A percentile compares a stretch with the other conserved stretches of the same genome.
Evolutionary conservation across 306 rosid species (phyloP).

Genomic region (Benincasa hispida): DNA sequence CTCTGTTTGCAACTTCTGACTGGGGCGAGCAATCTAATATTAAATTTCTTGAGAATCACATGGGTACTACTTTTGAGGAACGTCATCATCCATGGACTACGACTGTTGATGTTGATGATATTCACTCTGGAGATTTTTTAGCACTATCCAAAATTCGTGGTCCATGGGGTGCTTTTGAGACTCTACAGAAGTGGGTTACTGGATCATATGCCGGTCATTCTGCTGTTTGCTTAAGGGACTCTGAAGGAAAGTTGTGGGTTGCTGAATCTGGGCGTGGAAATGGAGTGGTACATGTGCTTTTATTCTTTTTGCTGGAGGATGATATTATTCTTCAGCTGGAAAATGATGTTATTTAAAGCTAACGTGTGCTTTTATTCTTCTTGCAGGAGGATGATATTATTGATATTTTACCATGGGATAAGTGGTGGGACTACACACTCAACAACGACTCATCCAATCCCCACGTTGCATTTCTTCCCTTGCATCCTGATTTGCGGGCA

Average conservation of each 20-base stretch:
- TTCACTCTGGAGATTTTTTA: slow-evolving; percentile 95
- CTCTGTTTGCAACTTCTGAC: slow-evolving; percentile 73
- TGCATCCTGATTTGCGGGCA: slow-evolving; percentile 72
- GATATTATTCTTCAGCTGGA: slow-evolving; percentile 67
- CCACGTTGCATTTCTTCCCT: slow-evolving; percentile 87
- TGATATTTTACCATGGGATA: slow-evolving; percentile 82
- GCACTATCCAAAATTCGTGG: slow-evolving; percentile 95
- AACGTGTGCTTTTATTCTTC: neutral
- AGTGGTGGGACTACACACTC: slow-evolving; percentile 91
- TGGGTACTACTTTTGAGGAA: slow-evolving; percentile 64
- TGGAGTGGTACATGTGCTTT: slow-evolving; percentile 43
- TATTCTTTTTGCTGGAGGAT: slow-evolving; percentile 50
- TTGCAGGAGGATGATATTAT: slow-evolving; percentile 82
- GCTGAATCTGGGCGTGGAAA: slow-evolving; percentile 92
- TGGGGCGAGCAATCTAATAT: slow-evolving; percentile 86
- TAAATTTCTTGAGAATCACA: slow-evolving; percentile 60
- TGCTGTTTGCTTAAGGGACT: slow-evolving; percentile 87
- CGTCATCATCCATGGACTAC: slow-evolving; percentile 89
- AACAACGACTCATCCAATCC: slow-evolving; percentile 78
- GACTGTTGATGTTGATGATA: slow-evolving; percentile 49
- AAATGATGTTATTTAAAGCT: slow-evolving; percentile 44
- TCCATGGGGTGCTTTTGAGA: slow-evolving; percentile 97
- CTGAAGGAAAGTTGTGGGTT: slow-evolving; percentile 85
- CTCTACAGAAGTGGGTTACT: slow-evolving; percentile 92
- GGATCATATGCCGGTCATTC: slow-evolving; percentile 92